Conservation (phyloP, 2,329 filamentous ascomycete genomes). For the Elsinoe ampelina region DNA sequence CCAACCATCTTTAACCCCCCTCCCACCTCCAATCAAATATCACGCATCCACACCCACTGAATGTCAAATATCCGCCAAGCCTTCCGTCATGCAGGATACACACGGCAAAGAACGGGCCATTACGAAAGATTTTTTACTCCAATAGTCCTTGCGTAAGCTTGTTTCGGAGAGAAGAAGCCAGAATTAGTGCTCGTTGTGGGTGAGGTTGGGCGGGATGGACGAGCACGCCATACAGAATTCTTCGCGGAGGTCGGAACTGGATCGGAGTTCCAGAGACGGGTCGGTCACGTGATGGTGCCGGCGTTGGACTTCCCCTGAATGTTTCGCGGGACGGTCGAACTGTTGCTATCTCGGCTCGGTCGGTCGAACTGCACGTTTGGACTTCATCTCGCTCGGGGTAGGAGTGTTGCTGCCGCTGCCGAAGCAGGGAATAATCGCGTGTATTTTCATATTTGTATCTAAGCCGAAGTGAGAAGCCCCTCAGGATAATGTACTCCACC, state of each 20-base stretch:
- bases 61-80: background rate
- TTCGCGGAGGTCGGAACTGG: background rate
- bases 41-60: background rate
- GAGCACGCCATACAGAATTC: constrained; percentile 4
- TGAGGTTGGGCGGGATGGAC: background rate
- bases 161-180: no score
- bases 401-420: no score
- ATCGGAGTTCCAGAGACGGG: no score
- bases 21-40: background rate
- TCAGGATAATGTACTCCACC: background rate
- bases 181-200: background rate
- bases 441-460: background rate
- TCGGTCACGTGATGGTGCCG: no score
- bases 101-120: background rate
- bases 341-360: no score
- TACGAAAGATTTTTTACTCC: background rate
- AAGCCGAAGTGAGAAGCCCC: background rate
- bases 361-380: no score
- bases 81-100: constrained; percentile 1
- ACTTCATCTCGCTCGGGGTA: no score
- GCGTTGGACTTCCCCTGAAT: no score
- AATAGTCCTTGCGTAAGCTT: no score
- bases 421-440: background rate
- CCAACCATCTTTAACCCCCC: background rate
- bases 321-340: no score